Conservation (phyloP, 176 grass and related monocot species). For the Saccharum spontaneum region DNA sequence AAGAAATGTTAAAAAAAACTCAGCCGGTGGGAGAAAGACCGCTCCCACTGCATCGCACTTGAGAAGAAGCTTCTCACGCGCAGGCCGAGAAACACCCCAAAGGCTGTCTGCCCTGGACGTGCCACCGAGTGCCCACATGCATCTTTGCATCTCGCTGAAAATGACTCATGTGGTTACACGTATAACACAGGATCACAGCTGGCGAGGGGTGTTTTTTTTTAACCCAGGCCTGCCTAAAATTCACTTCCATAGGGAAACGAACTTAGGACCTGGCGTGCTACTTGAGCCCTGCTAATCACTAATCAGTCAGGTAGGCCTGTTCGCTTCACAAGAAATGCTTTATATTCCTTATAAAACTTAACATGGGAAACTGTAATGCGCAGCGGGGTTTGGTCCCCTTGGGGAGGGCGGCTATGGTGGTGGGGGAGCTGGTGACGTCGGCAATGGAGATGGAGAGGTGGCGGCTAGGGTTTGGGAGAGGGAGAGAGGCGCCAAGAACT, state of each 20-base stretch:
- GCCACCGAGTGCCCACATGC: no score
- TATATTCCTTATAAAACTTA: slow-evolving; percentile 27
- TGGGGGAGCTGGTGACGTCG: no score
- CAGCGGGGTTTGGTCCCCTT: no score
- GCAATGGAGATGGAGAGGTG: no score
- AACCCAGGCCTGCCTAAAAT: not conserved
- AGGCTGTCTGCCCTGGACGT: no score
- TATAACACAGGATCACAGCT: not conserved
- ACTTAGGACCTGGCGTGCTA: not conserved
- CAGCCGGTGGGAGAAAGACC: not conserved
- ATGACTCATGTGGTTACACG: not conserved
- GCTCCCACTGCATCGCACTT: not conserved
- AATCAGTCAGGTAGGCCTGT: not conserved
- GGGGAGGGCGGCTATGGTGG: no score
- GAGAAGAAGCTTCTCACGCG: not conserved
- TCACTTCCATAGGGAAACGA: not conserved
- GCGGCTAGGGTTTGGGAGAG: no score
- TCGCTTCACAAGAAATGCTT: not conserved
- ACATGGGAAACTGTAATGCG: not conserved
- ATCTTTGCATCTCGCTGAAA: no score
- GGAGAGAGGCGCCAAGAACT: no score
- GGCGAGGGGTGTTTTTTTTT: not conserved
- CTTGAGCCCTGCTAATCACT: not conserved
- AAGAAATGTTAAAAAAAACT: not conserved
- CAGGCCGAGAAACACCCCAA: no score